These are phyloP conservation scores for Aurifilum marmelostoma DNA, from an alignment of 2,329 filamentous ascomycete genomes.

Conservation along the genomic window DNA sequence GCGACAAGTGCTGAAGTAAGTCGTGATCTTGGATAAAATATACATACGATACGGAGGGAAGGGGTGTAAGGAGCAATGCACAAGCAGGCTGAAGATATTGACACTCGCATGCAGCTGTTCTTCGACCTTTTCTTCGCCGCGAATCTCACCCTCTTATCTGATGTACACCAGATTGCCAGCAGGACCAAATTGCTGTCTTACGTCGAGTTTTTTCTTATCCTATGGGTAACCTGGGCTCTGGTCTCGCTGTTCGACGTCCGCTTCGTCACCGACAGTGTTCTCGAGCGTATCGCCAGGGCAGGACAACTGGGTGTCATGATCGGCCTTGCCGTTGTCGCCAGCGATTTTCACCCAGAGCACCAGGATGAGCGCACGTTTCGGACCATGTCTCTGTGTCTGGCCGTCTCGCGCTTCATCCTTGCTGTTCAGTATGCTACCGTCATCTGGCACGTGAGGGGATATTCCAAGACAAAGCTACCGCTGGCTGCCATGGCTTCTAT, in stretches of 20 bases:
- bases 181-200: conserved; percentile 40
- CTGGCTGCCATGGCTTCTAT: conserved; percentile 32
- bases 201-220: conserved; percentile 47
- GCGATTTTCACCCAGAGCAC: conserved; percentile 45
- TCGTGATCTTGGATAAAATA: neutral
- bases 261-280: conserved; percentile 66
- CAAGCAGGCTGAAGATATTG: neutral
- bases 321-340: conserved; percentile 64
- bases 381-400: conserved; percentile 52
- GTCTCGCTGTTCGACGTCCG: conserved; percentile 68
- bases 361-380: conserved; percentile 44
- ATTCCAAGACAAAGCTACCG: conserved; percentile 9
- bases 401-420: conserved; percentile 55
- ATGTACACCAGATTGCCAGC: conserved; percentile 39
- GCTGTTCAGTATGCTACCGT: conserved; percentile 57
- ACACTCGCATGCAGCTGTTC: conserved; percentile 18
- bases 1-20: conserved; percentile 6
- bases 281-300: conserved; percentile 60
- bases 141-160: conserved; percentile 28
- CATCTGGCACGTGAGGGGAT: conserved; percentile 43
- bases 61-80: neutral
- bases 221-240: conserved; percentile 72
- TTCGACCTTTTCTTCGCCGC: conserved; percentile 17
- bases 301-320: conserved; percentile 67
- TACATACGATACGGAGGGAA: neutral